A percentile compares a stretch with the other conserved stretches of the same genome.
Evolutionary conservation across 75 land plant species (phyloP).

Genomic region (Picea glauca): DNA sequence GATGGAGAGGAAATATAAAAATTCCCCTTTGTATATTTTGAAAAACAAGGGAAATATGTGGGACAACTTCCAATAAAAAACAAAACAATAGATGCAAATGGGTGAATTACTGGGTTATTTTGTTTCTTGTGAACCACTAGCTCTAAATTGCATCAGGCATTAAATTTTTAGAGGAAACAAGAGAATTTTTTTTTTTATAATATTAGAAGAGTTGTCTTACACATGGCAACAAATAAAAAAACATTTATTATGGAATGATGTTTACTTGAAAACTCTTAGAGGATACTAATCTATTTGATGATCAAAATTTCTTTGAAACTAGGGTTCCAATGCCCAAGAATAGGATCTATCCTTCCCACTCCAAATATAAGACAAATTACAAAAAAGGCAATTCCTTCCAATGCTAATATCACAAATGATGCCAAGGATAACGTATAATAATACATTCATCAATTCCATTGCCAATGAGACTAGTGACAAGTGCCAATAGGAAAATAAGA

Average conservation of each 20-base stretch:
- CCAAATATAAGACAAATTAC: no score
- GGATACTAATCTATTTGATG: slow-evolving; percentile 66
- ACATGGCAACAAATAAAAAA: slow-evolving; percentile 72
- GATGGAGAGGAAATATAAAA: slow-evolving; percentile 72
- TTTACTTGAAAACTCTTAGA: slow-evolving; percentile 77
- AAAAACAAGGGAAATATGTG: slow-evolving; percentile 63
- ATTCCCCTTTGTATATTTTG: slow-evolving; percentile 64
- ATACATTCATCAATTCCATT: no score
- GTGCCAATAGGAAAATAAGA: no score
- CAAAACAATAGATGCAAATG: slow-evolving; percentile 61
- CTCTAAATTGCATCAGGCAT: slow-evolving; percentile 69
- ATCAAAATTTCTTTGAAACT: slow-evolving; percentile 88
- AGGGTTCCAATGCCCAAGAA: slow-evolving; percentile 24
- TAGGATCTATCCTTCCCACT: no score
- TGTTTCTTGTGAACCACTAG: slow-evolving; percentile 76
- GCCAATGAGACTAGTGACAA: no score
- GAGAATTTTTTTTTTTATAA: slow-evolving; percentile 70
- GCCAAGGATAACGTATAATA: no score
- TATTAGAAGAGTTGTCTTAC: slow-evolving; percentile 72
- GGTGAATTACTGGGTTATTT: slow-evolving; percentile 66
- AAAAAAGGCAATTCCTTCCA: no score
- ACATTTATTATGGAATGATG: slow-evolving; percentile 59
- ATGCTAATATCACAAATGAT: no score
- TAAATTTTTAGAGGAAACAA: slow-evolving; percentile 55
- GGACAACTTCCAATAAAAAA: slow-evolving; percentile 71